Conservation (phyloP, 495 filamentous ascomycete genomes). For the Parathielavia hyrcaniae region DNA sequence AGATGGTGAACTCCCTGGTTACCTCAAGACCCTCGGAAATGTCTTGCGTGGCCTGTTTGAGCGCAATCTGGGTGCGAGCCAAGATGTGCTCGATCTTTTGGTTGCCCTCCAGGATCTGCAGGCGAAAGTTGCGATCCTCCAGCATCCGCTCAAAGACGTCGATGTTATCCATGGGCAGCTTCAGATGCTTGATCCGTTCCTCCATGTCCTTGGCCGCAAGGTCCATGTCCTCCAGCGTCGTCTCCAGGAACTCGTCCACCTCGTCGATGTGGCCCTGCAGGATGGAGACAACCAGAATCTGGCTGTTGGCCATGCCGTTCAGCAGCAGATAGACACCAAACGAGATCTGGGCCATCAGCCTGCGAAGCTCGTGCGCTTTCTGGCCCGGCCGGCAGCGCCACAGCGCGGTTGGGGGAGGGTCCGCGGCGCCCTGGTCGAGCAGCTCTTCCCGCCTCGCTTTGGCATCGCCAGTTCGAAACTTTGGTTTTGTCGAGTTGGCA, state of each 20-base stretch:
- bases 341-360: conserved; percentile 84
- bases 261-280: conserved; percentile 90
- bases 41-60: conserved; percentile 72
- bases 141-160: conserved; percentile 86
- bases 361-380: conserved; percentile 77
- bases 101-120: conserved; percentile 77
- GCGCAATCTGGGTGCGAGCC: conserved; percentile 62
- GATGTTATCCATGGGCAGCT: conserved; percentile 75
- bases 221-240: conserved; percentile 77
- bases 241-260: conserved; percentile 81
- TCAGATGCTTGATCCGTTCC: conserved; percentile 68
- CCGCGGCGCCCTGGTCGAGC: conserved; percentile 57
- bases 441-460: conserved; percentile 61
- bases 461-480: conserved; percentile 53
- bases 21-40: conserved; percentile 70
- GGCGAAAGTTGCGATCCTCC: conserved; percentile 70
- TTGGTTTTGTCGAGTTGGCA: conserved; percentile 41
- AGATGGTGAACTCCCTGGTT: conserved; percentile 67
- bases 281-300: conserved; percentile 79
- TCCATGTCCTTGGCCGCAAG: conserved; percentile 70
- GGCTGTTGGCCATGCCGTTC: conserved; percentile 78
- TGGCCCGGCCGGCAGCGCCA: conserved; percentile 65
- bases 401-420: conserved; percentile 55
- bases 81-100: conserved; percentile 87
- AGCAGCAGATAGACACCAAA: conserved; percentile 90